Evolutionary conservation across 1,284 basidiomycete species (phyloP), one percentile per base, ranked within the genome.

Genomic region (Lentinula novae-zelandiae): DNA sequence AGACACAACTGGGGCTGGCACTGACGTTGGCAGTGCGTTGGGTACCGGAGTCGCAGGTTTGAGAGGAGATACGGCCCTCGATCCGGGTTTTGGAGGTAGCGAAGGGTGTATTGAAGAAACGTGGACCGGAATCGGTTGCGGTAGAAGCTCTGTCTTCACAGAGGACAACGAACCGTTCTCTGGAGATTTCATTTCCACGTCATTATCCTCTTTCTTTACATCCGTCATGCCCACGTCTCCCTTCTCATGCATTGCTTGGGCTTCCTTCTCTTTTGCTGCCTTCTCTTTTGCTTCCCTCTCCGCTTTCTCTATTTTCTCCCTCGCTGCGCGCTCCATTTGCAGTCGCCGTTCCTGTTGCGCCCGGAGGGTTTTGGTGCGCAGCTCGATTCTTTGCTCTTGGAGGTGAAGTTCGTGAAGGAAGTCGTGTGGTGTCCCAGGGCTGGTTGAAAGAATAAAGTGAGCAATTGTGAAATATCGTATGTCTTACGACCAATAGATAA

Each of bases 341-440:
- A 20, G 13, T n/a, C 42, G 42, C n/a, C 31, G 34, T 34, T 56
- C 54, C 38, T 60, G 53, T 80, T 44, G 78, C 78, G 49, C 75
- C 73, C 68, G 75, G 15, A 90, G 73, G 49, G 76, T 72, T 66
- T 81, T 83, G 70, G 76, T 84, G 56, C 87, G 80, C 75, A 85
- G 75, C 39, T 82, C 82, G 58, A 90, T 89, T 36, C 80, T 76
- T 36, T 73, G 76, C 61, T 92, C 86, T 67, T 88, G 85, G 60
- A 80, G 76, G 67, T 87, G 86, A 65, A 90, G 77, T 69, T 85
- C 86, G 69, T 83, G 86, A 50, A 86, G 79, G 59, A 87, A 91
- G 68, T 87, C 84, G 66, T 86, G 86, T 59, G 92, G 82, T 58
- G 87, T 85, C 2, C 87, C 87, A 51, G 87, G 78, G 44, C 88